A percentile compares a stretch with the other conserved stretches of the same genome.
Evolutionary conservation across 116 monocot species (phyloP).

Genomic region (Zostera marina): DNA sequence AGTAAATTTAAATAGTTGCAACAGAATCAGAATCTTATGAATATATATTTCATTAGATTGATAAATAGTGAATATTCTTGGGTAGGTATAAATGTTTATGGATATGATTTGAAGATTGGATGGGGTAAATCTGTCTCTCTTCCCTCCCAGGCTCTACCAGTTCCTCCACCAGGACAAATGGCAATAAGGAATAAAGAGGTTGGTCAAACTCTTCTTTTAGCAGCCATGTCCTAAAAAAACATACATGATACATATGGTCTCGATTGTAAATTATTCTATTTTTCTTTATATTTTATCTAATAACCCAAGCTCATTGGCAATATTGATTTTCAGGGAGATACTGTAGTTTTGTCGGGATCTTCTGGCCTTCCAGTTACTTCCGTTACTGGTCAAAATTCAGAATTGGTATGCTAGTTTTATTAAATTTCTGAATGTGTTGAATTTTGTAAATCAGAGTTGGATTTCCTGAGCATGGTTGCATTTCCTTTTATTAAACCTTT

Average conservation of each 20-base stretch:
- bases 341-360: constrained; percentile 90
- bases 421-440: not conserved
- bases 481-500: no score
- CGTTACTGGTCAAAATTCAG: constrained; percentile 68
- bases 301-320: no score
- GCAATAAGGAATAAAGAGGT: constrained; percentile 99
- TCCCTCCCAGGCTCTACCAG: constrained; percentile 93
- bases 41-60: no score
- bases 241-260: not conserved
- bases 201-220: not conserved
- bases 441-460: no score
- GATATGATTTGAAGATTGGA: constrained; percentile 99
- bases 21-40: no score
- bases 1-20: no score
- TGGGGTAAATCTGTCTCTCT: constrained; percentile 99
- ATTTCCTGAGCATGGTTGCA: no score
- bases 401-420: constrained; percentile 43
- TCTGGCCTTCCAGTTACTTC: constrained; percentile 60
- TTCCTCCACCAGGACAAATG: constrained; percentile 99
- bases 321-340: constrained; percentile 47
- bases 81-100: constrained; percentile 86
- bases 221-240: not conserved
- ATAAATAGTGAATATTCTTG: no score
- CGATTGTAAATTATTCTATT: not conserved
- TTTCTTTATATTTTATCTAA: not conserved